Base-by-base conservation (phyloP, 768 basidiomycete genomes). In the Boletus fagicola region DNA sequence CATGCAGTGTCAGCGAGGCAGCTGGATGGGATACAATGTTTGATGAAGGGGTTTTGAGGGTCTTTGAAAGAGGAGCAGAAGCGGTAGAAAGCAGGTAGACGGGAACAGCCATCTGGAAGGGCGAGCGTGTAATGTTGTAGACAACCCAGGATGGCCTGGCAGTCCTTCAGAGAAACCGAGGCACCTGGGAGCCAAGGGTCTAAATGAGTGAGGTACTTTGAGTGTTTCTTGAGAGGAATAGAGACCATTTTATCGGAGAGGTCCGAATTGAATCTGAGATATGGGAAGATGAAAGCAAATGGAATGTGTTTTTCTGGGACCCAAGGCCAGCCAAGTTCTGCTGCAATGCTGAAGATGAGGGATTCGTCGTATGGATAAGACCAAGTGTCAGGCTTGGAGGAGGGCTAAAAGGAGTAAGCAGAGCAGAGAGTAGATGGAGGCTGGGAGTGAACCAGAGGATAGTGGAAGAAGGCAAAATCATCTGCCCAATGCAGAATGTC, bases 1-100 rank as follows among this genome's bases (percentile, higher is more conserved):
- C 46, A 54, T 0, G 54, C 1, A 0, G 24, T 0, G 0, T 54
- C 39, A 0, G 9, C 3, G 0, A 49, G 22, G 3, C 10, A 15
- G 0, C 2, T 10, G 0, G 20, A 7, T 8, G 46, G 15, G 0
- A 54, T 31, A 5, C 22, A 1, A 3, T 54, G 46, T 15, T 11
- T 15, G 16, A 54, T 5, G 1, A 48, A 54, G 1, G 28, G 10
- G 1, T 38, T 33, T 9, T 0, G 3, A 0, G 10, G 16, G 20
- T 39, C 5, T 5, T 39, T 48, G 13, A 54, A 48, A 1, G 30
- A 40, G 1, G n/a, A 8, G 4, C 2, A 4, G 1, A 51, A 5
- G 2, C 8, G n/a, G 1, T 40, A 51, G 1, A 51, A n/a, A 1
- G 46, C 30, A 0, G 22, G 16, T 0, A 54, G 53, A 1, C 8